Evolutionary conservation across 139 green algal genomes (phyloP).

Genomic region (Yamagishiella unicocca): DNA sequence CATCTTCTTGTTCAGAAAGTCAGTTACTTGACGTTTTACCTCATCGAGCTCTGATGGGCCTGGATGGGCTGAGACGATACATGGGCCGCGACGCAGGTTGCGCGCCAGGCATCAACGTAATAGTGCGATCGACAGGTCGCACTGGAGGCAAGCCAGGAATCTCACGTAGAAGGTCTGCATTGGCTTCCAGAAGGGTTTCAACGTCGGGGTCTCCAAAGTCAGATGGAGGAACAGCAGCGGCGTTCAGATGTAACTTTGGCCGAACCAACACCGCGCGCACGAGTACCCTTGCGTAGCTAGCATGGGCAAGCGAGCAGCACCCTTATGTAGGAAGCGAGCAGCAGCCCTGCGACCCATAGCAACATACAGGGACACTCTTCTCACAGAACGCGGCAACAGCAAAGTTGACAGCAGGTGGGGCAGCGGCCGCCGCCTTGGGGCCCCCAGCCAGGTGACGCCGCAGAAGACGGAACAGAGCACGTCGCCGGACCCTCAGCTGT

Average conservation of each 20-base stretch:
- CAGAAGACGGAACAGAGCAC: no score
- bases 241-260: neutral
- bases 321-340: no score
- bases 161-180: neutral
- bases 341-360: neutral
- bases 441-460: no score
- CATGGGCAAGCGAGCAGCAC: no score
- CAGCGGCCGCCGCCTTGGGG: no score
- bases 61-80: neutral
- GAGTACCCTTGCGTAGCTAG: neutral
- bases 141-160: slow-evolving; percentile 29
- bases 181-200: neutral
- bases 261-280: neutral
- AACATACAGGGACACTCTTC: neutral
- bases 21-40: slow-evolving; percentile 7
- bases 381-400: neutral
- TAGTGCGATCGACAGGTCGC: slow-evolving; percentile 24
- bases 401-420: neutral
- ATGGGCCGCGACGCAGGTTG: slow-evolving; percentile 6
- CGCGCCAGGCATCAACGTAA: slow-evolving; percentile 1
- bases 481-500: no score
- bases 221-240: neutral
- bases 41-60: slow-evolving; percentile 3
- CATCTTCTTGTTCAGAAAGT: slow-evolving; percentile 27
- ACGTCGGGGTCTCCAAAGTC: neutral